phyloP scores from a whole-genome alignment of 805 yeast species.

The Kuraishia piskuri region DNA sequence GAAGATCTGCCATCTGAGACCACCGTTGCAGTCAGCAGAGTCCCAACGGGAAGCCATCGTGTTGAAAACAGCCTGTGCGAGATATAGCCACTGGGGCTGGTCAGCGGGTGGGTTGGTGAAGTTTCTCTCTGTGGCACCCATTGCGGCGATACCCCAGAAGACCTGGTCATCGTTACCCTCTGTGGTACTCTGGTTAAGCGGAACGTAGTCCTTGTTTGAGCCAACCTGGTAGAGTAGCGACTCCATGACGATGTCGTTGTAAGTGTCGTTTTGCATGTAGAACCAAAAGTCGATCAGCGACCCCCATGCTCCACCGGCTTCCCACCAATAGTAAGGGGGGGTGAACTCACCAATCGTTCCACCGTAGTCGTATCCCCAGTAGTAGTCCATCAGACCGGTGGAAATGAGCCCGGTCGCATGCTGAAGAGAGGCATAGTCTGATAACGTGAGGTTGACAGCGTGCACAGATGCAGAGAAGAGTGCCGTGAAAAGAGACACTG shows the following conservation, averaged over 20 bases:
- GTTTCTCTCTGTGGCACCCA: slow-evolving; percentile 79
- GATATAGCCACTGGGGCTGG: slow-evolving; percentile 63
- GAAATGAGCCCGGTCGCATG: slow-evolving; percentile 54
- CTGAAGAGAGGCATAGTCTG: slow-evolving; percentile 27
- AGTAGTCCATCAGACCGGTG: slow-evolving; percentile 74
- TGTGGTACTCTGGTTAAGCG: slow-evolving; percentile 70
- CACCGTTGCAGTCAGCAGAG: slow-evolving; percentile 52
- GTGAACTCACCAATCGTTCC: slow-evolving; percentile 68
- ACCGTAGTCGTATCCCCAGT: slow-evolving; percentile 56
- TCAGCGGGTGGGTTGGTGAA: slow-evolving; percentile 59
- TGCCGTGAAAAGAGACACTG: not conserved
- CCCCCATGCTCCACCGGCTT: slow-evolving; percentile 77
- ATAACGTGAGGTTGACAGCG: slow-evolving; percentile 25
- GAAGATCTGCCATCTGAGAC: slow-evolving; percentile 88
- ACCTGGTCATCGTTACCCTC: slow-evolving; percentile 95
- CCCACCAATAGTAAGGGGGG: slow-evolving; percentile 85
- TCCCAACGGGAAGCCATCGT: slow-evolving; percentile 85
- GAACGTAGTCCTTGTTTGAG: slow-evolving; percentile 58
- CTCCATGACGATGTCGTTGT: slow-evolving; percentile 42
- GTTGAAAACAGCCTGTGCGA: slow-evolving; percentile 80
- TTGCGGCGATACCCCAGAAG: slow-evolving; percentile 83
- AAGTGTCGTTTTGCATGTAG: slow-evolving; percentile 62
- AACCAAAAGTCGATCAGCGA: slow-evolving; percentile 65
- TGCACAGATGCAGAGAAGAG: slow-evolving; percentile 2
- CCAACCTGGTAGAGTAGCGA: slow-evolving; percentile 66